These are phyloP conservation scores for Piromyces finnis DNA, from an alignment of 192 early-diverging fungal genomes.

Conservation along the genomic window DNA sequence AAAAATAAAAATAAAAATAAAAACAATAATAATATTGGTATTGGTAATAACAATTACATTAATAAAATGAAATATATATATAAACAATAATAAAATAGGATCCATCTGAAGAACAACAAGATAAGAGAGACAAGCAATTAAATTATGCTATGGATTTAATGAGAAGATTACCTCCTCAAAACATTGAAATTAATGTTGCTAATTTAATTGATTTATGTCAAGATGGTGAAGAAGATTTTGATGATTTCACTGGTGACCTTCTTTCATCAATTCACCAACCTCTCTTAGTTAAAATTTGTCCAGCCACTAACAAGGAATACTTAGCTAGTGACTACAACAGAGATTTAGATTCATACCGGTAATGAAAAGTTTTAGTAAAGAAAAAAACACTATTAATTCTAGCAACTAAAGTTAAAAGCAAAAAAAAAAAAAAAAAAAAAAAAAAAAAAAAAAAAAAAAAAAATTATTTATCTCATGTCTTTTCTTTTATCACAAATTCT, in stretches of 20 bases:
- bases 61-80: too few species aligned
- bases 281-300: conserved; percentile 54
- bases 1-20: neutral
- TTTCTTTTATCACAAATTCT: too few species aligned
- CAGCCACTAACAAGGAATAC: conserved; percentile 57
- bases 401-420: too few species aligned
- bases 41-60: neutral
- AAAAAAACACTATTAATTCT: neutral
- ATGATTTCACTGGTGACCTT: conserved; percentile 13
- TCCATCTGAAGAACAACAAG: neutral
- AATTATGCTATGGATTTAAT: conserved; percentile 94
- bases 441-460: too few species aligned
- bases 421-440: too few species aligned
- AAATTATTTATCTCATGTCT: too few species aligned
- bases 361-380: neutral
- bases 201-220: conserved; percentile 69
- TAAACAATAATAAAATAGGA: neutral
- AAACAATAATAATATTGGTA: neutral
- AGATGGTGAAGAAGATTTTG: conserved; percentile 62
- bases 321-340: conserved; percentile 90
- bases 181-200: conserved; percentile 68
- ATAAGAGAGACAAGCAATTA: conserved; percentile 23
- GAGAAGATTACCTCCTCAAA: conserved; percentile 86
- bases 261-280: conserved; percentile 86
- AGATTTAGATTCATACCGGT: conserved; percentile 85